A percentile compares a stretch with the other conserved stretches of the same genome.
phyloP scores from a whole-genome alignment of 2,329 filamentous ascomycete species.

The Lasiodiplodia sp. region DNA sequence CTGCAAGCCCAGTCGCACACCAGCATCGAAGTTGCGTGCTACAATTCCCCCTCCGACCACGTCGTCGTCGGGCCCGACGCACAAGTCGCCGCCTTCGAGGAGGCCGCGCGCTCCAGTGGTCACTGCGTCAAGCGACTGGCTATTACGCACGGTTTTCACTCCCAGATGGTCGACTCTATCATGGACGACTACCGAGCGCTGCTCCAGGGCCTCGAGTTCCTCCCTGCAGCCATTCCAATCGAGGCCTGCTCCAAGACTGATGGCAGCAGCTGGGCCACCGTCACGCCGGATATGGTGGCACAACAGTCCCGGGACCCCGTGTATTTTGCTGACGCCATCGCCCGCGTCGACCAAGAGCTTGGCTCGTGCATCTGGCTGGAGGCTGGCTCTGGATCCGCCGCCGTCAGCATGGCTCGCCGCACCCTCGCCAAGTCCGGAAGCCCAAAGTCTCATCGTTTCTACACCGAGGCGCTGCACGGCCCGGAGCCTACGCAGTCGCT shows the following conservation, averaged over 20 bases:
- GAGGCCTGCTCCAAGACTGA: background rate
- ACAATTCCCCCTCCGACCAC: slow-evolving; percentile 32
- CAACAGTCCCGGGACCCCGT: slow-evolving; percentile 31
- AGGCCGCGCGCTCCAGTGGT: background rate
- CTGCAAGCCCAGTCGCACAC: too few species aligned
- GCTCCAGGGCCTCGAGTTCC: background rate
- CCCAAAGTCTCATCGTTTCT: slow-evolving; percentile 12
- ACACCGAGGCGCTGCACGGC: background rate
- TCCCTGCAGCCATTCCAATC: slow-evolving; percentile 31
- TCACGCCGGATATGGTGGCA: background rate
- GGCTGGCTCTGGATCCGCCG: slow-evolving; percentile 38
- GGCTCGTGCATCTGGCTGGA: slow-evolving; percentile 43
- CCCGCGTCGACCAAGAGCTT: slow-evolving; percentile 31
- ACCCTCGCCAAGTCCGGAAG: background rate
- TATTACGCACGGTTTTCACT: slow-evolving; percentile 37
- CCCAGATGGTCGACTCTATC: background rate
- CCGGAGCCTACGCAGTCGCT: background rate
- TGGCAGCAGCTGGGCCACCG: background rate
- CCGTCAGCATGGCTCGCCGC: slow-evolving; percentile 28
- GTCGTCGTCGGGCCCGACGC: slow-evolving; percentile 32
- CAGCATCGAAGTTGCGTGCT: slow-evolving; percentile 32
- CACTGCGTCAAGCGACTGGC: slow-evolving; percentile 26
- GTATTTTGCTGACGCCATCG: slow-evolving; percentile 35
- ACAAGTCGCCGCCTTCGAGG: slow-evolving; percentile 6
- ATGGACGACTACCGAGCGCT: background rate